Conservation (phyloP, 2,329 filamentous ascomycete genomes). For the Emmonsia crescens region DNA sequence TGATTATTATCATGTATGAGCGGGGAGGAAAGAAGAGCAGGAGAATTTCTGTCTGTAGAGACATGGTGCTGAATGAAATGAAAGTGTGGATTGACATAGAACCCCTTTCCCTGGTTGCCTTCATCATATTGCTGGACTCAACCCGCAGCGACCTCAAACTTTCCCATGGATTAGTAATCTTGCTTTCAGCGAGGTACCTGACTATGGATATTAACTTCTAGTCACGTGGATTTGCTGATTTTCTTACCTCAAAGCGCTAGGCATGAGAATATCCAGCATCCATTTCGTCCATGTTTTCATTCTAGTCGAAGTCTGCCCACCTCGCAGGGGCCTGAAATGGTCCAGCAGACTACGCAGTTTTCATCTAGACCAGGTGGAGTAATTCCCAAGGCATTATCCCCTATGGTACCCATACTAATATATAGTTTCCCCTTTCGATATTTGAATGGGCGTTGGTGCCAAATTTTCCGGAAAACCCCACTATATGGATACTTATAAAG, state of each 20-base stretch:
- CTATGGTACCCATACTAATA: not conserved
- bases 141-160: too few species aligned
- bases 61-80: not conserved
- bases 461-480: not conserved
- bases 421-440: not conserved
- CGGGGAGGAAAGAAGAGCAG: not conserved
- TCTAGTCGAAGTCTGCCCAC: not conserved
- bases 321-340: not conserved
- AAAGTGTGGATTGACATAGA: not conserved
- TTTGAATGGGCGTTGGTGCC: not conserved
- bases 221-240: too few species aligned
- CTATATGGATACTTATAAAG: not conserved
- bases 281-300: too few species aligned
- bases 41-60: not conserved
- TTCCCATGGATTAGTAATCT: too few species aligned
- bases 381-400: not conserved
- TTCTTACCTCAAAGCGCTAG: too few species aligned
- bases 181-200: too few species aligned
- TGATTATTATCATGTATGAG: not conserved
- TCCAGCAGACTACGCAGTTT: not conserved
- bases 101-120: not conserved
- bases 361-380: not conserved
- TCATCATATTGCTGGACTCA: not conserved
- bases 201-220: too few species aligned
- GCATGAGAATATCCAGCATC: too few species aligned